These are phyloP conservation scores for Pichia sp. DNA, from an alignment of 1,139 yeast genomes.

Conservation along the genomic window DNA sequence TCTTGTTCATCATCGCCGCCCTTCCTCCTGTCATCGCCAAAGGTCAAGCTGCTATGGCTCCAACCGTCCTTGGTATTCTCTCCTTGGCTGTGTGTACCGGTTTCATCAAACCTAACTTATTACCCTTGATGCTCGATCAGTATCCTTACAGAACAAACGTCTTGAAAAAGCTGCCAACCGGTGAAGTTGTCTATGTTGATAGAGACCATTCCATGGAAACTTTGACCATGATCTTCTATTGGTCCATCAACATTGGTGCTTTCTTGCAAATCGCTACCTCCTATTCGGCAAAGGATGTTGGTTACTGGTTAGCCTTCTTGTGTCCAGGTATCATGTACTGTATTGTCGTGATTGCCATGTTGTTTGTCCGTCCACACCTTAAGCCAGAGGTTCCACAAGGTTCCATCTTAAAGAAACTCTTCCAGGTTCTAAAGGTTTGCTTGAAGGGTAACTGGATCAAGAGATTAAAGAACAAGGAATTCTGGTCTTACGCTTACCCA, in stretches of 20 bases:
- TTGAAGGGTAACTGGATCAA: constrained; percentile 40
- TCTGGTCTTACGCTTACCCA: constrained; percentile 59
- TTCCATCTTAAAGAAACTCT: constrained; percentile 44
- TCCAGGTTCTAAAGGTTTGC: constrained; percentile 40
- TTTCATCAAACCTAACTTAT: constrained; percentile 46
- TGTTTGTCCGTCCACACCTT: constrained; percentile 25
- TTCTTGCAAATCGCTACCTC: constrained; percentile 68
- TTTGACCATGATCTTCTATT: constrained; percentile 70
- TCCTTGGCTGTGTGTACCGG: constrained; percentile 44
- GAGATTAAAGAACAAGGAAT: constrained; percentile 39
- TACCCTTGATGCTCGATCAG: constrained; percentile 48
- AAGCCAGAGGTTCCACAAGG: constrained; percentile 42
- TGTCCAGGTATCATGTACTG: constrained; percentile 49
- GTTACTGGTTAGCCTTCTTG: constrained; percentile 75
- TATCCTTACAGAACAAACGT: constrained; percentile 52
- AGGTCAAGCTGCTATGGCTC: constrained; percentile 38
- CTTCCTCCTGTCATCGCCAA: constrained; percentile 38
- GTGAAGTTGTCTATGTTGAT: constrained; percentile 68
- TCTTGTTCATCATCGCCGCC: constrained; percentile 41
- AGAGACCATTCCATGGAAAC: constrained; percentile 69
- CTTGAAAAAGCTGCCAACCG: constrained; percentile 54
- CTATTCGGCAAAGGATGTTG: constrained; percentile 53
- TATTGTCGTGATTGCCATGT: constrained; percentile 19
- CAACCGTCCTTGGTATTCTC: constrained; percentile 38
- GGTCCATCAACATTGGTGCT: constrained; percentile 78